Evolutionary conservation across 192 early-diverging fungal species (phyloP).

Genomic region (Linnemannia hyalina): DNA sequence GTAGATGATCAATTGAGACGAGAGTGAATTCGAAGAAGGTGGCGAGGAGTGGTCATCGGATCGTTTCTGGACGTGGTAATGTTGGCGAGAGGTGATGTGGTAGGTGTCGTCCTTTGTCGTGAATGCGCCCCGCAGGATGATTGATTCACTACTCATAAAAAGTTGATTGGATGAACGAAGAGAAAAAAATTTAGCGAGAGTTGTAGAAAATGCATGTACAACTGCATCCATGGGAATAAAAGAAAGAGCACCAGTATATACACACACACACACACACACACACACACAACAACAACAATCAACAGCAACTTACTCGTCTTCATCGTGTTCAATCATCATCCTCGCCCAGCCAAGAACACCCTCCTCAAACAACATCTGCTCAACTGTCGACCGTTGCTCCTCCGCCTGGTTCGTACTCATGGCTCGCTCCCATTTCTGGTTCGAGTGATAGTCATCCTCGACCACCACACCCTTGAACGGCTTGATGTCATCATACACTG

Average conservation of each 20-base stretch:
- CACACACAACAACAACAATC: neutral
- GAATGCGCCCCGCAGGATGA: constrained; percentile 31
- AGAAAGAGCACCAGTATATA: too few species aligned
- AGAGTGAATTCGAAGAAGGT: neutral
- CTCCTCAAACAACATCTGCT: constrained; percentile 30
- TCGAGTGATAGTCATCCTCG: constrained; percentile 3
- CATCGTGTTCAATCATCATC: constrained; percentile 41
- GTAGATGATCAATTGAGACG: constrained; percentile 17
- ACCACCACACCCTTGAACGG: constrained; percentile 39
- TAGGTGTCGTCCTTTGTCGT: constrained; percentile 11
- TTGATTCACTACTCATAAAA: constrained; percentile 8
- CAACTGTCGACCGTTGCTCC: neutral
- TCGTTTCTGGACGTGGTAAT: constrained; percentile 34
- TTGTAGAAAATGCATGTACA: neutral
- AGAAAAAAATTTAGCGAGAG: neutral
- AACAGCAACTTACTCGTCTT: constrained; percentile 14
- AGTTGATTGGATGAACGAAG: neutral
- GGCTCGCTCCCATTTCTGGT: constrained; percentile 22
- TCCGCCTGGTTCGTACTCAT: constrained; percentile 3
- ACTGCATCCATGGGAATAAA: neutral
- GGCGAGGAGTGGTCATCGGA: constrained; percentile 13
- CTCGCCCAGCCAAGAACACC: constrained; percentile 40
- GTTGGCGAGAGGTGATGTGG: constrained; percentile 36
- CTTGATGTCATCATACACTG: constrained; percentile 19
- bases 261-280: too few species aligned